Percentiles rank a stretch among this genome's conserved stretches.
Evolutionary conservation across 306 rosid genomes (phyloP).

Genomic region (Fagus crenata): DNA sequence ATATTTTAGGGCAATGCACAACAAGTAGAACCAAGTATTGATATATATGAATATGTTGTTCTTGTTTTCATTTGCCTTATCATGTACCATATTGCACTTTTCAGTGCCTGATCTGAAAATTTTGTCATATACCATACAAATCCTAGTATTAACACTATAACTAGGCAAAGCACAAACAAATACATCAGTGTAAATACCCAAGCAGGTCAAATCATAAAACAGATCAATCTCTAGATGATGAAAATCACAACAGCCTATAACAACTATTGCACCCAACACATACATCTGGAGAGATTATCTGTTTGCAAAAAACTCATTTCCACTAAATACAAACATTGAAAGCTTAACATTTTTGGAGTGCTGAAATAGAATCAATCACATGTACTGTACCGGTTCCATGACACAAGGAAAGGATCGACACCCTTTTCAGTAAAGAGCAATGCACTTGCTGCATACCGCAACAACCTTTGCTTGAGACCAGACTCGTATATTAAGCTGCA

Average conservation of each 20-base stretch:
- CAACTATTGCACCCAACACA: background rate
- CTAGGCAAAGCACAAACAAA: background rate
- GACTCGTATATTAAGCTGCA: conserved; percentile 89
- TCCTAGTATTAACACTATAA: background rate
- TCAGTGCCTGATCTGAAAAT: background rate
- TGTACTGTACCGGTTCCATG: conserved; percentile 86
- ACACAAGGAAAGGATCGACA: conserved; percentile 86
- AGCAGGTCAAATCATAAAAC: background rate
- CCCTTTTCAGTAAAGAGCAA: conserved; percentile 92
- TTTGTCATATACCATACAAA: background rate
- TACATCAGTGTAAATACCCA: background rate
- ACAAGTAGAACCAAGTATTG: background rate
- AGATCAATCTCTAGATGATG: background rate
- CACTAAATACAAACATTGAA: background rate
- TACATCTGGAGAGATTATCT: background rate
- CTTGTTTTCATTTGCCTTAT: background rate
- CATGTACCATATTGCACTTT: background rate
- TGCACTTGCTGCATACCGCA: conserved; percentile 88
- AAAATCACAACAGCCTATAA: background rate
- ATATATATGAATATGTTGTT: background rate
- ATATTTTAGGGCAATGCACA: background rate
- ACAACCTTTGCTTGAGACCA: conserved; percentile 87
- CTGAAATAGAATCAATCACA: conserved; percentile 8
- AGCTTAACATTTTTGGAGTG: background rate
- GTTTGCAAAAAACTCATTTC: background rate